A percentile compares a stretch with the other conserved stretches of the same genome.
These are phyloP conservation scores for Vickermania spadyakhi DNA, from an alignment of 208 protist genomes.

Conservation along the genomic window DNA sequence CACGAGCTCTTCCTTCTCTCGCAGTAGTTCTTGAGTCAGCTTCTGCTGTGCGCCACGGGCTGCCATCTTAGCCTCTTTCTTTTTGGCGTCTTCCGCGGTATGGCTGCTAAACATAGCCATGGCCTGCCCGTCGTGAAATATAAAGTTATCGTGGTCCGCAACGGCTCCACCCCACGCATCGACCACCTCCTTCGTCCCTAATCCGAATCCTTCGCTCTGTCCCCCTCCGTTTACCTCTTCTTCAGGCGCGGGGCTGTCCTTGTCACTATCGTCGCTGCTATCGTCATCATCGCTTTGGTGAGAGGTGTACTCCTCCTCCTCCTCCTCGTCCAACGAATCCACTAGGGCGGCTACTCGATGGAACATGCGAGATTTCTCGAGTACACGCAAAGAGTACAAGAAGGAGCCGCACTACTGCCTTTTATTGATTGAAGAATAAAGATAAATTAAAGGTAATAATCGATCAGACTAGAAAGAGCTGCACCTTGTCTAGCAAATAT, in stretches of 20 bases:
- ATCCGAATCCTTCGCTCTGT: too few relatives aligned
- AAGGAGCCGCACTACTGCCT: too few relatives aligned
- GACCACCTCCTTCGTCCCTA: too few relatives aligned
- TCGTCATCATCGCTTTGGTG: not conserved
- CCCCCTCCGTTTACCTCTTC: not conserved
- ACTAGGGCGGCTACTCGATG: not conserved
- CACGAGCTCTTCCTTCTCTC: not conserved
- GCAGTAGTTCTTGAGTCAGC: conserved; percentile 1
- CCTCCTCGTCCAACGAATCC: not conserved
- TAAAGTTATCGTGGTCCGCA: not conserved
- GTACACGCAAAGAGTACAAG: too few relatives aligned
- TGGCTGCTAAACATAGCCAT: not conserved
- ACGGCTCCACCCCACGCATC: too few relatives aligned
- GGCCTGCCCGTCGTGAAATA: not conserved
- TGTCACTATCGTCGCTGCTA: too few relatives aligned
- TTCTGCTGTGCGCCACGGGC: not conserved
- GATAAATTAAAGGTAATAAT: too few relatives aligned
- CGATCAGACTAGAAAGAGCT: too few relatives aligned
- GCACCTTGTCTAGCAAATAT: too few relatives aligned
- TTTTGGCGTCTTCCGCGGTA: not conserved
- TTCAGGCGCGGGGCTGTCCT: not conserved
- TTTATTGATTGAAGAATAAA: too few relatives aligned
- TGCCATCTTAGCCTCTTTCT: not conserved
- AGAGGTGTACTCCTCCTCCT: not conserved
- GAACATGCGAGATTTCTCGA: too few relatives aligned